Percentiles rank a stretch among this genome's conserved stretches.
These are phyloP conservation scores for Geranium incanum DNA, from an alignment of 441 rosid genomes.

Conservation along the genomic window DNA sequence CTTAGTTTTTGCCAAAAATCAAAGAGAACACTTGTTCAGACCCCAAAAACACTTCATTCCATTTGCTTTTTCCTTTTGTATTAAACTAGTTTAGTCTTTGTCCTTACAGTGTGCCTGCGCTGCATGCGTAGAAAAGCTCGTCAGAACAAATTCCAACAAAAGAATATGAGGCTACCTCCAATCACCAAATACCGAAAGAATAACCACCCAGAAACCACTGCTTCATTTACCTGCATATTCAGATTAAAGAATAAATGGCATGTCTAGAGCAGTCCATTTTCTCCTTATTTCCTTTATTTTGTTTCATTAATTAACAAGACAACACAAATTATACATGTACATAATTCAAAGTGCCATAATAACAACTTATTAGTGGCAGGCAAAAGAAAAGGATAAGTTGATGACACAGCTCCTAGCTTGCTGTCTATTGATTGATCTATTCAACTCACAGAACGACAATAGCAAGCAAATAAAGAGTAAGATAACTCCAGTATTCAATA, in stretches of 20 bases:
- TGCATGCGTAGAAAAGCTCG: not conserved
- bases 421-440: too few relatives aligned
- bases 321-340: constrained; percentile 2
- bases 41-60: not conserved
- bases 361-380: not conserved
- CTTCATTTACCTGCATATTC: constrained; percentile 77
- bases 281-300: not conserved
- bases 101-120: not conserved
- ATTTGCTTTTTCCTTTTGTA: not conserved
- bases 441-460: too few relatives aligned
- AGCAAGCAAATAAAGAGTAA: not conserved
- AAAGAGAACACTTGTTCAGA: not conserved
- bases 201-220: constrained; percentile 95
- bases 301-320: not conserved
- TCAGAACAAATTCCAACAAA: not conserved
- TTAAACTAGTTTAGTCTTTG: not conserved
- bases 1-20: constrained; percentile 3
- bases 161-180: constrained; percentile 55
- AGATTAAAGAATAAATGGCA: constrained; percentile 6
- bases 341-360: not conserved
- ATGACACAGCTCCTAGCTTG: too few relatives aligned
- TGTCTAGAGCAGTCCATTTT: not conserved
- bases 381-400: too few relatives aligned
- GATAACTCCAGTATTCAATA: not conserved
- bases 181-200: constrained; percentile 96